Base-by-base conservation (phyloP, 2,329 filamentous ascomycete genomes). In the Pseudogymnoascus sp. region DNA sequence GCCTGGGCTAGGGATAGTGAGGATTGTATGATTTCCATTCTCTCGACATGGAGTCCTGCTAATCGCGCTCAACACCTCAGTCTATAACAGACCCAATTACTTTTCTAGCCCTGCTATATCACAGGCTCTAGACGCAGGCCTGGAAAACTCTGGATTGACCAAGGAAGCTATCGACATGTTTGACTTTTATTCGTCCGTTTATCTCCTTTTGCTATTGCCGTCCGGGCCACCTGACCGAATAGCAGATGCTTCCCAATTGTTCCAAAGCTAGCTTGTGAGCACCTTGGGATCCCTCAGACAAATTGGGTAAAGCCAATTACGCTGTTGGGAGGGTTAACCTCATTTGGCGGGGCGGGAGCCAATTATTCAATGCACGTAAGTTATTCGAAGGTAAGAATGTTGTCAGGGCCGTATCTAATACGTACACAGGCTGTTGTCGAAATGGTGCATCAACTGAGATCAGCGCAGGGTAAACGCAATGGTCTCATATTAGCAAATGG, bases 321-420 rank as follows among this genome's bases (percentile, higher is more conserved):
- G 0, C 72, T 89, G 0, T 76, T 89, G 0, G 86, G 86, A 0
- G 86, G 86, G 0, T 69, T 89, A 62, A 89, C 86, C 4, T 86
- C 82, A 0, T 89, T 89, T 64, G 86, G 86, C 0, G 86, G 86
- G 0, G 86, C 86, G 5, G 86, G 86, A 0, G 89, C 89, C 65
- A 89, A 89, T 62, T 89, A 89, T 65, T 87, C 84, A 0, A 84
- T 88, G 80, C 86, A 89, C 74, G 85, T 82, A 72, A 70, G 75
- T 73, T 40, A 4, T 40, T 31, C 14, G 50, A 4, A 33, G 1
- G 21, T 29, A 11, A n/a, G 16, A 63, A 14, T 21, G 47, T 63
- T 31, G 59, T 13, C 33, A 10, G 10, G 13, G 44, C 0, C 3
- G 7, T 47, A 40, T 31, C 10, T 26, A 44, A 65, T 35, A 64